Evolutionary conservation across 2,329 filamentous ascomycete species (phyloP).

Genomic region (Celoporthe dispersa): DNA sequence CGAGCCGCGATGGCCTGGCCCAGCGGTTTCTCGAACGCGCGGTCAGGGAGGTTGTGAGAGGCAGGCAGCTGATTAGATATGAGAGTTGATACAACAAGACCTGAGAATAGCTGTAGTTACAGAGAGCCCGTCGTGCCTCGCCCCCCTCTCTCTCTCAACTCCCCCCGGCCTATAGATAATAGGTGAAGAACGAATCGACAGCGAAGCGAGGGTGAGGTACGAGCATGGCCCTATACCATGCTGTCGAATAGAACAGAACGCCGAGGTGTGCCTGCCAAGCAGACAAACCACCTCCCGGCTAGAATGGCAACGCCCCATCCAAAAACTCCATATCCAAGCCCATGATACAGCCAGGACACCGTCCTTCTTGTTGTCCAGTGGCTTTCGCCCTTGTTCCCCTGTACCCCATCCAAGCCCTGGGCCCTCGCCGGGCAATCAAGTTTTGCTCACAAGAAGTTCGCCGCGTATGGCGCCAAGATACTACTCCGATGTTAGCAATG

Average conservation of each 20-base stretch:
- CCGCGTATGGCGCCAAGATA: conserved; percentile 56
- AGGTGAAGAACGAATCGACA: conserved; percentile 20
- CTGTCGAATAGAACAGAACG: conserved; percentile 10
- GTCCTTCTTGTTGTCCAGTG: conserved; percentile 14
- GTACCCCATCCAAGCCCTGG: conserved; percentile 1
- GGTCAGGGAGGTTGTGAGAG: neutral
- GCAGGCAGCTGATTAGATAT: conserved; percentile 3
- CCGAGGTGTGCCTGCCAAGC: conserved; percentile 8
- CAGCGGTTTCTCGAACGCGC: neutral
- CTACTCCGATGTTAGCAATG: conserved; percentile 35
- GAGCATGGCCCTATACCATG: conserved; percentile 7
- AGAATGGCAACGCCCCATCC: conserved; percentile 19
- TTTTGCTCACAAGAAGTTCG: conserved; percentile 51
- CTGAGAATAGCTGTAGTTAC: conserved; percentile 23
- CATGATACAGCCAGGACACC: conserved; percentile 19
- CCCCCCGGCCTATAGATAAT: conserved; percentile 14
- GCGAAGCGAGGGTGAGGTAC: conserved; percentile 14
- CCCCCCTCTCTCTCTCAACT: neutral
- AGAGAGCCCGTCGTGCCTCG: conserved; percentile 13
- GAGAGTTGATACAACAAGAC: conserved; percentile 24
- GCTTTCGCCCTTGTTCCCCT: conserved; percentile 22
- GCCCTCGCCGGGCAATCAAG: neutral
- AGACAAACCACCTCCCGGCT: neutral
- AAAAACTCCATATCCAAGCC: conserved; percentile 29
- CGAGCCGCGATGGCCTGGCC: neutral